Evolutionary conservation across 805 yeast genomes (phyloP).

Genomic region (Yamadazyma philogaea): DNA sequence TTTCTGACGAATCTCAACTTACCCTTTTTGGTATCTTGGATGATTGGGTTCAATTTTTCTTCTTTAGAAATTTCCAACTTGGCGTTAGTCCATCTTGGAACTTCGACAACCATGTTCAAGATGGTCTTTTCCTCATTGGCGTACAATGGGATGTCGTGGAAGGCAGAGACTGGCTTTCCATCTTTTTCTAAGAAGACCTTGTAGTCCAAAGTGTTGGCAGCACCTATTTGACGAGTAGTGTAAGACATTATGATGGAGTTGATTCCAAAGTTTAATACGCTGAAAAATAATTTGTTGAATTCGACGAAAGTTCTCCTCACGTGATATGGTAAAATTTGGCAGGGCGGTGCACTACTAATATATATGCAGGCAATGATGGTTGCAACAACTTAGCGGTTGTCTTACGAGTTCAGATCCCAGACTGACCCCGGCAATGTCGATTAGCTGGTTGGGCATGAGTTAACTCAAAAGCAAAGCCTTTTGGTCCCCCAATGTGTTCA

Average conservation of each 20-base stretch:
- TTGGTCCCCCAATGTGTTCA: background rate
- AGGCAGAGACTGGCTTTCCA: constrained; percentile 92
- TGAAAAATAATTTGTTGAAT: constrained; percentile 2
- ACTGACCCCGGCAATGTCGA: too few species aligned
- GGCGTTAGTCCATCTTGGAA: constrained; percentile 98
- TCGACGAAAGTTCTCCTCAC: constrained; percentile 4
- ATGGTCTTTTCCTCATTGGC: constrained; percentile 92
- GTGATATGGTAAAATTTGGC: constrained; percentile 7
- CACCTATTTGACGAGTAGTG: constrained; percentile 90
- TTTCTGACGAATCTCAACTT: constrained; percentile 93
- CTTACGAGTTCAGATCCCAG: too few species aligned
- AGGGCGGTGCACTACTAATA: background rate
- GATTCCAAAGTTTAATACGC: background rate
- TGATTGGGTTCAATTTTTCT: constrained; percentile 80
- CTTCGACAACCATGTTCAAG: constrained; percentile 81
- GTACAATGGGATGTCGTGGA: constrained; percentile 75
- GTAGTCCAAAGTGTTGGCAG: constrained; percentile 93
- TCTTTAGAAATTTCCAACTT: constrained; percentile 93
- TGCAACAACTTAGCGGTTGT: background rate
- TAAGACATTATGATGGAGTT: constrained; percentile 52
- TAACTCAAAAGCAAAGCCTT: too few species aligned
- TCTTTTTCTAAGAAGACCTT: constrained; percentile 87
- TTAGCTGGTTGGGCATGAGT: too few species aligned
- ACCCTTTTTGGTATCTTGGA: constrained; percentile 97
- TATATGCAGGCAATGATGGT: background rate